These are phyloP conservation scores for Drosera capensis DNA, from an alignment of 148 eudicot genomes.

Conservation along the genomic window DNA sequence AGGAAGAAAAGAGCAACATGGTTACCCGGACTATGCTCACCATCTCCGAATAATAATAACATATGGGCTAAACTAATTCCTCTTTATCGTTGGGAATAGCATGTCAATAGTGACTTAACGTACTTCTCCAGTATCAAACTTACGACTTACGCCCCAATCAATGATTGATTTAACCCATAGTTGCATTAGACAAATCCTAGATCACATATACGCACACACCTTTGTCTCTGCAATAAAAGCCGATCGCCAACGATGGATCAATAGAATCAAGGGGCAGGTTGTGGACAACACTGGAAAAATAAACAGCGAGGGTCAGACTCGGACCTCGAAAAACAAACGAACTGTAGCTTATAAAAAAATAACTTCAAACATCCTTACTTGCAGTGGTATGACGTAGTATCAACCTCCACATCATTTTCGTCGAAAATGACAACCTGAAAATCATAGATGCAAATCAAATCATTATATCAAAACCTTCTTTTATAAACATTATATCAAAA, in stretches of 20 bases:
- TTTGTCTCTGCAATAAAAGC: slow-evolving; percentile 81
- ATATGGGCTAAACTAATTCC: no score
- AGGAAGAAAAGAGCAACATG: not conserved
- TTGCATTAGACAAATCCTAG: no score
- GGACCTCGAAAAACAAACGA: not conserved
- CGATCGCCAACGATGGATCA: slow-evolving; percentile 88
- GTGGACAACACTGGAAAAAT: slow-evolving; percentile 39
- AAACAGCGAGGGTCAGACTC: slow-evolving; percentile 2
- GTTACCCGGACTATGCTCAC: no score
- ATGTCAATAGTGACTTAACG: no score
- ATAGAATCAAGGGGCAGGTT: slow-evolving; percentile 69
- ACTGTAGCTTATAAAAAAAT: not conserved
- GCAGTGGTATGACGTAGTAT: slow-evolving; percentile 92
- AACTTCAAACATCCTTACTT: slow-evolving; percentile 30
- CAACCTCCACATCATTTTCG: slow-evolving; percentile 48
- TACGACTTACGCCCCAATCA: no score
- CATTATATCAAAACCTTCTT: no score
- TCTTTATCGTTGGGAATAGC: no score
- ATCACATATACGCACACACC: slow-evolving; percentile 29
- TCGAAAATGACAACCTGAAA: slow-evolving; percentile 51
- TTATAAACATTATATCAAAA: no score
- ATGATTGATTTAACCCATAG: no score
- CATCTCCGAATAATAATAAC: no score
- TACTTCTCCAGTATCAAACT: no score
- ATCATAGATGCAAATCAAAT: not conserved